Conservation (phyloP, 2,329 filamentous ascomycete genomes). For the Aureobasidium namibiae region DNA sequence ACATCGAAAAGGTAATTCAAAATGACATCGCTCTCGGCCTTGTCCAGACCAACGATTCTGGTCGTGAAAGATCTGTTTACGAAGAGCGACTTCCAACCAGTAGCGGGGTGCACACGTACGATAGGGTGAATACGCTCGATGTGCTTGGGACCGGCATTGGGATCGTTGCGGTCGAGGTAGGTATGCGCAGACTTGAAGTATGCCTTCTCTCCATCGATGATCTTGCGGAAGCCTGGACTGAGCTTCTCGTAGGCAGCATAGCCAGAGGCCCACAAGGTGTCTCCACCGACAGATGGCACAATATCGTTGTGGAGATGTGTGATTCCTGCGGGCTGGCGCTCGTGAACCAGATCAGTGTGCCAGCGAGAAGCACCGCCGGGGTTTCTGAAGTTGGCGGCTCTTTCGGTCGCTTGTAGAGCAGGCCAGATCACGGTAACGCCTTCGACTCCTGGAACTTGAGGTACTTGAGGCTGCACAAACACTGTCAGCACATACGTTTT, state of each 20-base stretch:
- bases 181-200: conserved; percentile 59
- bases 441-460: conserved; percentile 58
- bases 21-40: conserved; percentile 60
- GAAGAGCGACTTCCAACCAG: conserved; percentile 66
- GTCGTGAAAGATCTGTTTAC: conserved; percentile 64
- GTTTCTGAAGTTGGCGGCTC: conserved; percentile 52
- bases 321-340: conserved; percentile 57
- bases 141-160: conserved; percentile 53
- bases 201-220: conserved; percentile 59
- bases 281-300: conserved; percentile 52
- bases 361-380: conserved; percentile 60
- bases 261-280: conserved; percentile 65
- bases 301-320: conserved; percentile 34
- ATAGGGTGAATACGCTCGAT: conserved; percentile 62
- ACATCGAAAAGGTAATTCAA: conserved; percentile 60
- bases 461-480: conserved; percentile 50
- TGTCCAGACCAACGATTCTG: conserved; percentile 60
- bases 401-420: conserved; percentile 55
- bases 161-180: conserved; percentile 57
- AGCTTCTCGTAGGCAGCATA: conserved; percentile 68
- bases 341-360: conserved; percentile 66
- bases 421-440: conserved; percentile 62
- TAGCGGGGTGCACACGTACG: conserved; percentile 63
- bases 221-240: conserved; percentile 58
- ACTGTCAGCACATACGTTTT: background rate